Evolutionary conservation across 768 basidiomycete species (phyloP), one percentile per base, ranked within the genome.

Genomic region (Chlorophyllum brunneum): DNA sequence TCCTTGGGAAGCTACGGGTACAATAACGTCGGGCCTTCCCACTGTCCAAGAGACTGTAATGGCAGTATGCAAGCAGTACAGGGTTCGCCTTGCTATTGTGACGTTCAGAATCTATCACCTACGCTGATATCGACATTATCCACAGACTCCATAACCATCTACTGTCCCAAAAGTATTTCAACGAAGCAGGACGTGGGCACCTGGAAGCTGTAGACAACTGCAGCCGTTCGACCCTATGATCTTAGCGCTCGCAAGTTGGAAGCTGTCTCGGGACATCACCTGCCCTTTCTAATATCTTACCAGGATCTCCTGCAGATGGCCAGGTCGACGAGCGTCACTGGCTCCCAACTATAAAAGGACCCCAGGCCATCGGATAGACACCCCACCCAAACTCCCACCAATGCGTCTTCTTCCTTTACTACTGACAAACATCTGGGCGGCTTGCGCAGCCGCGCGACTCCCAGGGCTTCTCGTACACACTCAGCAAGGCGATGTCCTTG

Each of bases 401-500:
- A 53, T 53, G 51, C 16, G 23, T 22, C 6, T 46, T 20, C 27
- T 53, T 26, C 20, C 16, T 5, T 31, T 53, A 8, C 23, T 51
- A 2, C 33, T 44, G 7, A 16, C 43, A 18, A 38, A 6, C 29
- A 39, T 39, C 22, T 53, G 43, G 43, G 6, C 37, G 9, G 29
- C 20, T 4, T 45, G 24, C 9, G 18, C 37, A 15, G 36, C 44
- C 6, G 36, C 42, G 5, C 51, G 31, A n/a, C 10, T n/a, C n/a
- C 23, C 24, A 1, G 66, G 66, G 5, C 46, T 67, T 29, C 50
- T 58, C 1, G 66, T 70, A 6, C 30, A 55, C 26, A 73, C 71
- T 0, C 55, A 57, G 16, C 66, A 70, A 52, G 71, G 70, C 1
- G 50, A 51, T 29, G 70, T 71, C 18, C 16, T 61, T 40, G 70